These are phyloP conservation scores for Colletotrichum sp. DNA, from an alignment of 2,329 filamentous ascomycete species.

Conservation along the genomic window DNA sequence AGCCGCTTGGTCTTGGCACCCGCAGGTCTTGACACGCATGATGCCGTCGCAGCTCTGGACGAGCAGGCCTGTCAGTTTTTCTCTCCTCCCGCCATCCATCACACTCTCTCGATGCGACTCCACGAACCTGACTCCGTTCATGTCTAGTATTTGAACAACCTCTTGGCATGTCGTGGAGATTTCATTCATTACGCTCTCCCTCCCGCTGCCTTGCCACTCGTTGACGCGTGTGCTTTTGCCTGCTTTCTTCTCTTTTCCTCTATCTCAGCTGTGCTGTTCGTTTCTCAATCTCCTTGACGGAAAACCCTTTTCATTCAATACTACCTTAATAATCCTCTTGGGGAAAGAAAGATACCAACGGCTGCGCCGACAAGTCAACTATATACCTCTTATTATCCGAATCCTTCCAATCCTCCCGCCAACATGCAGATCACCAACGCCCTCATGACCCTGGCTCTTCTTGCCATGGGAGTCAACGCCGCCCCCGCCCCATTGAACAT, in stretches of 20 bases:
- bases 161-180: slow-evolving; percentile 1
- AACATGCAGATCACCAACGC: slow-evolving; percentile 11
- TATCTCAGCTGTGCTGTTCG: slow-evolving; percentile 19
- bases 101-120: neutral
- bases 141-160: neutral
- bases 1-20: slow-evolving; percentile 8
- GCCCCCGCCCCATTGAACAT: slow-evolving; percentile 37
- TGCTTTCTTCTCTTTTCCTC: neutral
- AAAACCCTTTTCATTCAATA: neutral
- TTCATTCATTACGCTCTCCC: slow-evolving; percentile 12
- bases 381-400: neutral
- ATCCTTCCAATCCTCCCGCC: neutral
- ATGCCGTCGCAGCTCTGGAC: neutral
- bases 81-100: neutral
- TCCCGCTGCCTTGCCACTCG: slow-evolving; percentile 8
- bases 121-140: neutral
- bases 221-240: slow-evolving; percentile 5
- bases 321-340: slow-evolving; percentile 5
- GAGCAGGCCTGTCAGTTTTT: neutral
- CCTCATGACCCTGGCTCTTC: slow-evolving; percentile 26
- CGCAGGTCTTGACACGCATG: slow-evolving; percentile 11
- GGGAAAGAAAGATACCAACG: neutral
- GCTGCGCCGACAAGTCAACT: slow-evolving; percentile 11
- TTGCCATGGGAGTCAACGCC: slow-evolving; percentile 31
- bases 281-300: neutral